phyloP scores from a whole-genome alignment of 495 filamentous ascomycete species.

The Hypoxylon cercidicola region DNA sequence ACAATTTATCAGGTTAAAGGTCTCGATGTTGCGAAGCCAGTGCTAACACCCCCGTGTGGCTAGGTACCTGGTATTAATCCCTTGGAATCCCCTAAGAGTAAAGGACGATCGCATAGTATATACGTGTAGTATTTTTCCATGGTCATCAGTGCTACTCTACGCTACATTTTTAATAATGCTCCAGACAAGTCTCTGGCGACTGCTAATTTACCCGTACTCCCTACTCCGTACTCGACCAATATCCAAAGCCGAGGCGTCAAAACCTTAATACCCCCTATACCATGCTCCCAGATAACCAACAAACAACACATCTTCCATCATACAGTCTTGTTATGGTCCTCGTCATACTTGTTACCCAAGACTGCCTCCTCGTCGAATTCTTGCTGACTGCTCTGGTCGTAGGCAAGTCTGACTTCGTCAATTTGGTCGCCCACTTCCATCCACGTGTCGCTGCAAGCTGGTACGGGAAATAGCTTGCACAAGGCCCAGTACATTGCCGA shows the following conservation, averaged over 20 bases:
- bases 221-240: neutral
- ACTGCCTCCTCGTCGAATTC: constrained; percentile 41
- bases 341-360: constrained; percentile 28
- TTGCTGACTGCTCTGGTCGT: constrained; percentile 46
- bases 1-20: too few species aligned
- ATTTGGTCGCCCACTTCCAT: constrained; percentile 81
- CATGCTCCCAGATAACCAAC: constrained; percentile 6
- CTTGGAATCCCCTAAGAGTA: too few species aligned
- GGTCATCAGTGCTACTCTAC: too few species aligned
- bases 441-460: constrained; percentile 79
- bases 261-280: neutral
- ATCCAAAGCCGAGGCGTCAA: neutral
- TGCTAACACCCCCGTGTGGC: too few species aligned
- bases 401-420: constrained; percentile 60
- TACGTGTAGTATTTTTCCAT: too few species aligned
- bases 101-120: too few species aligned
- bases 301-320: constrained; percentile 6
- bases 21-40: too few species aligned
- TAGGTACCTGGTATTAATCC: too few species aligned
- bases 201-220: too few species aligned
- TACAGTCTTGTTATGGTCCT: constrained; percentile 29
- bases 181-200: too few species aligned
- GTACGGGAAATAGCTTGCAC: constrained; percentile 75
- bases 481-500: constrained; percentile 73
- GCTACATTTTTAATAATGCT: too few species aligned